Conservation (phyloP, 768 basidiomycete species). For the Lyophyllum atratum region DNA sequence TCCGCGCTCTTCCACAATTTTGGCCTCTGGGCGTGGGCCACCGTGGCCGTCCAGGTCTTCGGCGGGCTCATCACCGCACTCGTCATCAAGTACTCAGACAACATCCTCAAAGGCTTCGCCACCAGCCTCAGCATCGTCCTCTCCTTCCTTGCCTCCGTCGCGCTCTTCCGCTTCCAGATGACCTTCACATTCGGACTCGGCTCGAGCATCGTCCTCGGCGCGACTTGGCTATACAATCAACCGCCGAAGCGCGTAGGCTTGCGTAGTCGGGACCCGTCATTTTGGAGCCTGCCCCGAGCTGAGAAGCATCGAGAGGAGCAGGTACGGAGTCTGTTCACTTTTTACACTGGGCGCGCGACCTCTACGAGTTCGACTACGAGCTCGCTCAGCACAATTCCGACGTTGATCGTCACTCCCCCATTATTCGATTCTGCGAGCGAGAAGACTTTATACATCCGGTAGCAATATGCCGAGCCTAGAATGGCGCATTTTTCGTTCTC, state of each 20-base stretch:
- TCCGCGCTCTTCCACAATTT: slow-evolving; percentile 79
- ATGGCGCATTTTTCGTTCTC: not conserved
- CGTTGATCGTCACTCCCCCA: slow-evolving; percentile 20
- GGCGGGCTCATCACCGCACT: slow-evolving; percentile 93
- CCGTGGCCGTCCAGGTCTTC: slow-evolving; percentile 85
- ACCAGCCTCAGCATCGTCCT: slow-evolving; percentile 93
- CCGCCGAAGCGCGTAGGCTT: slow-evolving; percentile 37
- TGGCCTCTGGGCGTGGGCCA: slow-evolving; percentile 94
- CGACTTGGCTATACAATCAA: slow-evolving; percentile 93
- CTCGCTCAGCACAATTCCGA: slow-evolving; percentile 30
- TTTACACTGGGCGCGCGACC: slow-evolving; percentile 23
- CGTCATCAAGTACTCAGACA: slow-evolving; percentile 97
- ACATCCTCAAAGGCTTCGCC: slow-evolving; percentile 94
- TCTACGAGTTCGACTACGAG: slow-evolving; percentile 33
- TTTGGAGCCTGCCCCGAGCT: slow-evolving; percentile 22
- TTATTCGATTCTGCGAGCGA: slow-evolving; percentile 23
- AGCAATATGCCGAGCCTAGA: not conserved
- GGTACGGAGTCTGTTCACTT: slow-evolving; percentile 17
- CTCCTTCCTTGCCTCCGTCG: slow-evolving; percentile 90
- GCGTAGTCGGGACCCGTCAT: slow-evolving; percentile 11
- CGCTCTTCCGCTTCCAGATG: slow-evolving; percentile 87
- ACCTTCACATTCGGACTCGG: slow-evolving; percentile 86
- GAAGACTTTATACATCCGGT: slow-evolving; percentile 17
- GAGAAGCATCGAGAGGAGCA: slow-evolving; percentile 23
- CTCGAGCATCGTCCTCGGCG: slow-evolving; percentile 77